Base-by-base conservation (phyloP, 208 protist species). In the Balamuthia mandrillaris region DNA sequence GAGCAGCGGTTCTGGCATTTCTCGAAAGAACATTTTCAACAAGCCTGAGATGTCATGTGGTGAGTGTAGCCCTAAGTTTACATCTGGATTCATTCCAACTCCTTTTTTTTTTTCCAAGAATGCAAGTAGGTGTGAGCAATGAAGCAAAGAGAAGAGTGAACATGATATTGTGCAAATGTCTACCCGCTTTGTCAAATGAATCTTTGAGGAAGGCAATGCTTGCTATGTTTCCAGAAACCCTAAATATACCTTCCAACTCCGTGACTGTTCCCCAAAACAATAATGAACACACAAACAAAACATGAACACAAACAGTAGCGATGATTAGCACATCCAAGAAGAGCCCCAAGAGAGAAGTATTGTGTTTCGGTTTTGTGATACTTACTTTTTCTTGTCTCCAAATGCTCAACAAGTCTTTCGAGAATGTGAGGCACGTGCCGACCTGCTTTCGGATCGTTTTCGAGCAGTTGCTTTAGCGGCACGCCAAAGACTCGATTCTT, bases 1-100 rank as follows among this genome's bases (percentile, higher is more conserved):
- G 18, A 78, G 44, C 68, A 78, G 45, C 68, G 68, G 68, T 47
- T 78, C 68, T 5, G 68, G 68, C 68, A 78, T 58, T 29, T 78
- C 68, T 31, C 66, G 3, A 47, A 78, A 78, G 68, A 78, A 78
- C 18, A 78, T 41, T n/a, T 78, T 78, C 45, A 78, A 78, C 37
- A 78, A 41, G 68, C 68, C 58, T 12, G 68, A 78, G 6, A 78
- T 47, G 45, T 78, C 68, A 47, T 78, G 68, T 1, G 58, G 45
- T 27, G 51, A 58, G 68, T 47, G 51, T 47, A 78, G 51, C 44
- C 45, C 68, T 12, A 78, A 35, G 31, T 78, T 78, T 41, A 78
- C 68, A 47, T 78, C 68, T 16, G 6, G 27, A 27, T 78, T 47
- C 45, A 58, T 78, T 7, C 68, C 68, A 35, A 78, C 58, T 12